A percentile compares a stretch with the other conserved stretches of the same genome.
Evolutionary conservation across 768 basidiomycete genomes (phyloP).

Genomic region (Tylopilus vinaceipallidus): DNA sequence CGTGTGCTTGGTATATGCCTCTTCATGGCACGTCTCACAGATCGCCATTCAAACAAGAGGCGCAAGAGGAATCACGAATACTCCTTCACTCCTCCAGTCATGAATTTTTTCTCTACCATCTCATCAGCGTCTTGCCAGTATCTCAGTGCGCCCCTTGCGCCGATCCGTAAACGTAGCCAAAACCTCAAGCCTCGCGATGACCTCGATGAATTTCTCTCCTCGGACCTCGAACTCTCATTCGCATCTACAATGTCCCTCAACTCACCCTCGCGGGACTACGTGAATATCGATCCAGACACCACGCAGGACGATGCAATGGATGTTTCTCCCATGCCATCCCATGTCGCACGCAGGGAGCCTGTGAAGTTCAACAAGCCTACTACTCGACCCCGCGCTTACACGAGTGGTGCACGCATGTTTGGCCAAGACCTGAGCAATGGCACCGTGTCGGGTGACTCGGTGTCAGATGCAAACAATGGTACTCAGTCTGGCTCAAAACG

Average conservation of each 20-base stretch:
- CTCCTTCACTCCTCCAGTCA: conserved; percentile 37
- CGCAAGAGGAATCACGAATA: conserved; percentile 39
- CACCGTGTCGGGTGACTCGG: conserved; percentile 31
- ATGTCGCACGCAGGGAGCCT: conserved; percentile 25
- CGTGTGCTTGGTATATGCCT: no score
- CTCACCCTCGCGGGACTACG: conserved; percentile 56
- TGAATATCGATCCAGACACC: conserved; percentile 46
- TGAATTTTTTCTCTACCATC: conserved; percentile 52
- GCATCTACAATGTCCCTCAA: conserved; percentile 80
- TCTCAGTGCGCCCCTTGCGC: conserved; percentile 39
- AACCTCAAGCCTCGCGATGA: conserved; percentile 46
- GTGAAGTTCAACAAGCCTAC: conserved; percentile 30
- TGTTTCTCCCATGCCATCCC: conserved; percentile 65
- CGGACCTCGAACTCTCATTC: conserved; percentile 81
- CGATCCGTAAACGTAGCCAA: conserved; percentile 50
- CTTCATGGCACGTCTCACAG: conserved; percentile 42
- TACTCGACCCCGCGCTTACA: conserved; percentile 62
- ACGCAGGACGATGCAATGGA: conserved; percentile 71
- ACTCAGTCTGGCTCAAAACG: conserved; percentile 48
- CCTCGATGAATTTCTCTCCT: conserved; percentile 64
- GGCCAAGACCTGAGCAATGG: conserved; percentile 73
- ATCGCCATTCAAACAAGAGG: conserved; percentile 44
- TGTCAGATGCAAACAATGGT: conserved; percentile 24
- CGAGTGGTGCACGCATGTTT: conserved; percentile 64
- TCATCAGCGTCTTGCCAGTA: conserved; percentile 43